Base-by-base conservation (phyloP, 2,329 filamentous ascomycete species). In the Intubia oerlemansii region DNA sequence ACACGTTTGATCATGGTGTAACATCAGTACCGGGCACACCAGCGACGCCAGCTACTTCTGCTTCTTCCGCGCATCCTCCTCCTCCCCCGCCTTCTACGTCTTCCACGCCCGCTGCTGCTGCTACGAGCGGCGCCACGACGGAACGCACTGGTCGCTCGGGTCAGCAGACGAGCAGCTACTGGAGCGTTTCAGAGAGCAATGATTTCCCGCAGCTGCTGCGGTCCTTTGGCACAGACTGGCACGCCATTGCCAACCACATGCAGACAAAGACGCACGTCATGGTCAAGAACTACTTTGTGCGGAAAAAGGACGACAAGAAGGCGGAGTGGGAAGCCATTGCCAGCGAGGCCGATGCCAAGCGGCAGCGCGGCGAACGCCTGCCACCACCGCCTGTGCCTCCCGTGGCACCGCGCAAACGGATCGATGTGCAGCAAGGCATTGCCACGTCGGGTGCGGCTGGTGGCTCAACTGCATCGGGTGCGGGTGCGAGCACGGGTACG, bases 181-280 rank as follows among this genome's bases (percentile, higher is more conserved):
- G 79, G 79, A 85, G 78, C 41, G 78, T 85, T 14, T 75, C 74
- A 2, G 79, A 88, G 50, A 62, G 74, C 31, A 74, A 62, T 26
- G 78, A 84, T 42, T 88, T 88, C 47, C 70, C 73, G 20, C 63
- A 60, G 32, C 59, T 81, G 33, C 56, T 88, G 26, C 62, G 59
- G 28, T 64, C 79, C 31, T 85, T 81, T 51, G 79, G 79, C 33
- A 80, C 73, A 11, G 77, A 88, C 44, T 88, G 77, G 66, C 54
- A 56, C 27, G 66, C 64, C 5, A 85, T 85, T 48, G 74, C 79
- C 23, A 59, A 59, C 29, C 69, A 80, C 41, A 82, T 88, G 74
- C 72, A 74, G 28, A 80, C 77, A 5, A 85, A 85, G 51, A 85
- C 79, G 12, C 64, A 74, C 32, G 76, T 77, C n/a, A 88, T 88